phyloP scores from a whole-genome alignment of 257 asterid species.

The Mentha longifolia region DNA sequence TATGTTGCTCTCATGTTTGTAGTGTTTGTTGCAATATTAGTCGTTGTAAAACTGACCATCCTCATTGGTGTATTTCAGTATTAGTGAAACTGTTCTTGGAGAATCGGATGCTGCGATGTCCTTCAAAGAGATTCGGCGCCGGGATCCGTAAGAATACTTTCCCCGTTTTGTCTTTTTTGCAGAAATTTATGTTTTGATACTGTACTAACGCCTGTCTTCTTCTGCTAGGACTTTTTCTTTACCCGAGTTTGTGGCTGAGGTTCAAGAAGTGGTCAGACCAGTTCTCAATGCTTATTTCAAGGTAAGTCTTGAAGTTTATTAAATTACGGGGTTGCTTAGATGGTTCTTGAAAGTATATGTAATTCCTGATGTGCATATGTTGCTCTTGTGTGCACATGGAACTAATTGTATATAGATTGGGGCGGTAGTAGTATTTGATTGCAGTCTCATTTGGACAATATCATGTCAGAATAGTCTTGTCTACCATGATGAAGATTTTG shows the following conservation, averaged over 20 bases:
- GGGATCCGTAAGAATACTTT: slow-evolving; percentile 79
- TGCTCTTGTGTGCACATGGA: neutral
- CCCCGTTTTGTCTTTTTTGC: neutral
- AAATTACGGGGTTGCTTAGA: neutral
- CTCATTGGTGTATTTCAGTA: slow-evolving; percentile 53
- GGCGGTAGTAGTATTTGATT: neutral
- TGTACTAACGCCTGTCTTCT: slow-evolving; percentile 3
- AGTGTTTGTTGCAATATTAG: slow-evolving; percentile 3
- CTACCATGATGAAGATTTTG: slow-evolving; percentile 2
- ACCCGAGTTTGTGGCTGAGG: slow-evolving; percentile 95
- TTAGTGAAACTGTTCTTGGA: slow-evolving; percentile 90
- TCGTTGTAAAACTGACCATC: slow-evolving; percentile 30
- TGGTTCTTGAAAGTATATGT: neutral
- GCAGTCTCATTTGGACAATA: neutral
- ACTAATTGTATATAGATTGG: neutral
- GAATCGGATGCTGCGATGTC: slow-evolving; percentile 95
- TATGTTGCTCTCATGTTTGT: slow-evolving; percentile 36
- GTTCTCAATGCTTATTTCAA: slow-evolving; percentile 86
- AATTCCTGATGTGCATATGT: neutral
- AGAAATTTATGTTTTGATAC: neutral
- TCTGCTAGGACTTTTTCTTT: slow-evolving; percentile 69
- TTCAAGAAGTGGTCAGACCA: slow-evolving; percentile 87
- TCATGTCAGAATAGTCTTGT: slow-evolving; percentile 2
- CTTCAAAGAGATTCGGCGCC: slow-evolving; percentile 88
- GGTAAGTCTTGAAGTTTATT: slow-evolving; percentile 51